Evolutionary conservation across 441 rosid genomes (phyloP), one percentile per base, ranked within the genome.

Genomic region (Raphanus hybrid): DNA sequence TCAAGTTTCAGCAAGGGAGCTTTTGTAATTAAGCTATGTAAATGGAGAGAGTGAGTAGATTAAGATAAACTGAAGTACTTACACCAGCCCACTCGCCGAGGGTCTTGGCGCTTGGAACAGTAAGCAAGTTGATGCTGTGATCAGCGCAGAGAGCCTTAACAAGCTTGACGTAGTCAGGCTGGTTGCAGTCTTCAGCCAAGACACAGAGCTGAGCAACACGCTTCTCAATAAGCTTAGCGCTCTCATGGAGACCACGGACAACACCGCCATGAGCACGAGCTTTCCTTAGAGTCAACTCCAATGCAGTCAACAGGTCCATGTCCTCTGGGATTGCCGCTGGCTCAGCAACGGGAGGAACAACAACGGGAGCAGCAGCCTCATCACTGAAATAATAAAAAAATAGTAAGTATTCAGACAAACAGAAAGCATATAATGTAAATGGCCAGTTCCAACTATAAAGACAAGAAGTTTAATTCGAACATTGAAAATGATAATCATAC

Each of bases 51-150:
- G 2, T 37, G 5, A 8, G 12, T 6, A 32, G 29, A 32, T 43
- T 7, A 55, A 18, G 18, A 73, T 45, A 5, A 15, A 48, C 3
- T 5, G 3, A n/a, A n/a, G 18, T 7, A 48, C 96, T 87, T 85
- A 95, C 99, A 57, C 99, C 99, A 77, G 97, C 98, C 99, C 99
- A 95, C 75, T 95, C 98, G 18, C 99, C 99, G 0, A 92, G 98
- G 50, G 96, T 84, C 81, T 92, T 91, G 23, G 98, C 93, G 82
- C 90, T 89, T n/a, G 97, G 98, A 20, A 89, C 97, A 0, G 86
- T 85, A 54, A 94, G 69, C 78, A 94, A 74, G 65, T 82, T 84
- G 11, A 90, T 87, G 18, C 84, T 84, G 82, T 90, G 98, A 64
- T 92, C 97, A 64, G 85, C 89, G 41, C 99, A 94, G 35, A 94